phyloP scores from a whole-genome alignment of 345 rosid genomes.

The Eucalyptus lansdowneana region DNA sequence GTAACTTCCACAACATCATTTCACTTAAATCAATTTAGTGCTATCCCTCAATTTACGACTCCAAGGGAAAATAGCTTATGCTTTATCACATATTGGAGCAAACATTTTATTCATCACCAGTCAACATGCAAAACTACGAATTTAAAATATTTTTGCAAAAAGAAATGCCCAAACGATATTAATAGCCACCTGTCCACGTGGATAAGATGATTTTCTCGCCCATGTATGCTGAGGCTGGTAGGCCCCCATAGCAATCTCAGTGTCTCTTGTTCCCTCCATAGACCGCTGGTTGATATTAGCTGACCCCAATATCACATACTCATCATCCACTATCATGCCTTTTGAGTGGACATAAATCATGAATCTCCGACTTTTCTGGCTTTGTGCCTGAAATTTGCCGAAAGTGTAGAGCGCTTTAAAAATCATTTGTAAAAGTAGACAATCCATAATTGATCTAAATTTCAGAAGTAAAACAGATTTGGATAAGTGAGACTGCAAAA shows the following conservation, averaged over 20 bases:
- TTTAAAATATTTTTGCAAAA: not conserved
- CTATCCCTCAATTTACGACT: not conserved
- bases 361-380: conserved; percentile 59
- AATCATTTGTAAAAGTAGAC: not conserved
- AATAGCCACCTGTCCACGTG: conserved; percentile 64
- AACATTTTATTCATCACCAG: not conserved
- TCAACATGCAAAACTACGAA: not conserved
- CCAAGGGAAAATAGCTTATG: not conserved
- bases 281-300: conserved; percentile 98
- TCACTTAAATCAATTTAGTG: not conserved
- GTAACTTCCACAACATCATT: not conserved
- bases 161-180: not conserved
- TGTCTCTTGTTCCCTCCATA: conserved; percentile 92
- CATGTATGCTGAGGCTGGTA: conserved; percentile 93
- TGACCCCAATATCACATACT: conserved; percentile 77
- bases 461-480: not conserved
- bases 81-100: not conserved
- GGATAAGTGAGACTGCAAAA: not conserved
- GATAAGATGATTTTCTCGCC: conserved; percentile 47
- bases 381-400: conserved; percentile 28
- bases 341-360: conserved; percentile 97
- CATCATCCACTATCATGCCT: conserved; percentile 95
- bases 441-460: not conserved
- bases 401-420: not conserved
- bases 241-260: conserved; percentile 98